Conservation (phyloP, 495 filamentous ascomycete species). For the Penicillium angulare region DNA sequence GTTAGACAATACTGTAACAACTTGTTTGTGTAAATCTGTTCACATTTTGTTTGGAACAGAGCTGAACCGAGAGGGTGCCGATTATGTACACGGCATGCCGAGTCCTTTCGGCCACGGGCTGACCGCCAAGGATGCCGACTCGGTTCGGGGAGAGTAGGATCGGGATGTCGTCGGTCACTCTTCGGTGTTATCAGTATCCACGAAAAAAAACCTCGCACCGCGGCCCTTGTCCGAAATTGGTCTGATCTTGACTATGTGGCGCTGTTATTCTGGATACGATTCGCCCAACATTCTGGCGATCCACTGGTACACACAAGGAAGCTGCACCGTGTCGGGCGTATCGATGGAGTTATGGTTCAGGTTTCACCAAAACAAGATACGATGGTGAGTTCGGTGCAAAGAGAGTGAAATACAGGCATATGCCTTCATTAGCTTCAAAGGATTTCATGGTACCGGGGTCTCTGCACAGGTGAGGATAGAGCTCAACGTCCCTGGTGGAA, state of each 20-base stretch:
- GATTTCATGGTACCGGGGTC: too few species aligned
- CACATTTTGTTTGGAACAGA: too few species aligned
- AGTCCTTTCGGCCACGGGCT: constrained; percentile 4
- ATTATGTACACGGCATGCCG: constrained; percentile 13
- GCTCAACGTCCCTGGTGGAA: too few species aligned
- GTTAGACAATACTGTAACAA: too few species aligned
- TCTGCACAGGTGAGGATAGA: too few species aligned
- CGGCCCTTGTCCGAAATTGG: constrained; percentile 15
- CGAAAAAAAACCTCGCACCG: background rate
- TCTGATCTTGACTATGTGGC: constrained; percentile 5
- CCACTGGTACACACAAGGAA: constrained; percentile 13
- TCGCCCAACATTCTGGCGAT: constrained; percentile 11
- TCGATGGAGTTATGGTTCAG: background rate
- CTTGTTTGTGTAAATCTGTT: too few species aligned
- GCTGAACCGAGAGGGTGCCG: background rate
- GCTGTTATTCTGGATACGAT: constrained; percentile 4
- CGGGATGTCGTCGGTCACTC: constrained; percentile 21
- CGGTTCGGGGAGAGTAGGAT: constrained; percentile 14
- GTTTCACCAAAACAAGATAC: background rate
- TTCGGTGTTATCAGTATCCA: constrained; percentile 15
- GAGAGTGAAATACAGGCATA: too few species aligned
- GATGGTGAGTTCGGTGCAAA: too few species aligned
- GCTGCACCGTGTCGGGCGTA: background rate
- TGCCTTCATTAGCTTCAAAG: too few species aligned
- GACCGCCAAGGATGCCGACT: constrained; percentile 16